A percentile compares a stretch with the other conserved stretches of the same genome.
These are phyloP conservation scores for Kalaharituber pfeilii DNA, from an alignment of 2,329 filamentous ascomycete genomes.

Conservation along the genomic window DNA sequence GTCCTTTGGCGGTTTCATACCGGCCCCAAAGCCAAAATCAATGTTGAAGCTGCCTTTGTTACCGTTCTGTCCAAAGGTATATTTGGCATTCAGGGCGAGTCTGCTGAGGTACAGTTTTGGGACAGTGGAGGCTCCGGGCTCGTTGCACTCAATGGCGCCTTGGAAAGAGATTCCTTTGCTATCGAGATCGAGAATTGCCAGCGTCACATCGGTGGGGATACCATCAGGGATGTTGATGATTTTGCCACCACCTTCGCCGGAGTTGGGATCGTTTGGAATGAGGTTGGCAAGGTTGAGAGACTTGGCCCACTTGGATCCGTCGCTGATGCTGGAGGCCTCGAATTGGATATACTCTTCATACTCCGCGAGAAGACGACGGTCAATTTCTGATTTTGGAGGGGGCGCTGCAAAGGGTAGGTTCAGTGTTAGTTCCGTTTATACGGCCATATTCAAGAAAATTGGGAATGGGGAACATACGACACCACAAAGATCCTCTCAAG, in stretches of 20 bases:
- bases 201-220: constrained; percentile 14
- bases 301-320: no score
- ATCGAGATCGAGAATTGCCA: constrained; percentile 7
- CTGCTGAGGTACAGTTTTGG: no score
- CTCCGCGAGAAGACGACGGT: no score
- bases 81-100: not conserved
- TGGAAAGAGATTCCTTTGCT: not conserved
- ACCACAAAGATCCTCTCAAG: no score
- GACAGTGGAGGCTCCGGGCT: constrained; percentile 3
- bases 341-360: no score
- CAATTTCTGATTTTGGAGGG: no score
- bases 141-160: constrained; percentile 6
- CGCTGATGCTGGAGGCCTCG: no score
- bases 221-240: constrained; percentile 11
- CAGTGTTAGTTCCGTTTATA: no score
- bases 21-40: not conserved
- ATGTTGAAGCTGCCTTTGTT: constrained; percentile 1
- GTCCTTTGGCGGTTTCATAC: not conserved
- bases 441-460: no score
- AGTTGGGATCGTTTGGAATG: not conserved
- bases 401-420: no score
- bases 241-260: no score
- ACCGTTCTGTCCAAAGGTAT: constrained; percentile 5
- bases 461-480: no score
- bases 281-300: constrained; percentile 4